These are phyloP conservation scores for Hericium coralloides DNA, from an alignment of 768 basidiomycete species.

Conservation along the genomic window DNA sequence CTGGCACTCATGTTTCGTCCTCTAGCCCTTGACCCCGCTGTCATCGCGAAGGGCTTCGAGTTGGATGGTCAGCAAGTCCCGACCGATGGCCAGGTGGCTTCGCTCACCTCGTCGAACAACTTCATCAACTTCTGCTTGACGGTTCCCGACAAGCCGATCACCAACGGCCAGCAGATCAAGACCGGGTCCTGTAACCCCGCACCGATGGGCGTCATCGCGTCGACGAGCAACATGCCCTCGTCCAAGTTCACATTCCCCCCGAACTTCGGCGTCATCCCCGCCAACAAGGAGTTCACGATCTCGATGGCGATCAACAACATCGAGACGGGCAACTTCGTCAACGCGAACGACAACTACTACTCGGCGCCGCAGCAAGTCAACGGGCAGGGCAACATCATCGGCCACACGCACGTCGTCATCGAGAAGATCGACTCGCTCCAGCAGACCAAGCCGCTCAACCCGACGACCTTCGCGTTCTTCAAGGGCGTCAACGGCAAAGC, in stretches of 20 bases:
- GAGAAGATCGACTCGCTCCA: constrained; percentile 39
- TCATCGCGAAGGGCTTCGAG: constrained; percentile 47
- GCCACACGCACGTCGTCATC: constrained; percentile 59
- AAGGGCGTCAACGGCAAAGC: constrained; percentile 40
- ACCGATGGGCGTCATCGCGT: constrained; percentile 51
- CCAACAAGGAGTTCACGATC: constrained; percentile 45
- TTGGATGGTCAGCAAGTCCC: constrained; percentile 35
- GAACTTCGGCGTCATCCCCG: constrained; percentile 37
- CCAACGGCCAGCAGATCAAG: constrained; percentile 46
- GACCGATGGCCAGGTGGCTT: constrained; percentile 40
- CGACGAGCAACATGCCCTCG: constrained; percentile 41
- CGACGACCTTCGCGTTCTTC: constrained; percentile 51
- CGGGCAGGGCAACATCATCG: constrained; percentile 41
- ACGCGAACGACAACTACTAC: constrained; percentile 41
- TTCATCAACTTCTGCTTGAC: constrained; percentile 63
- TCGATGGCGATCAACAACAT: constrained; percentile 35
- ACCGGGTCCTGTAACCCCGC: constrained; percentile 51
- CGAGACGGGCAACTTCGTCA: constrained; percentile 49
- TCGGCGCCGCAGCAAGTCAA: constrained; percentile 46
- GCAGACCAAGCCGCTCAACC: constrained; percentile 40
- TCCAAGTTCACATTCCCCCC: constrained; percentile 41
- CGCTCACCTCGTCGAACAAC: constrained; percentile 59
- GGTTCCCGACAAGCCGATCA: constrained; percentile 39
- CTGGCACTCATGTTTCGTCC: neutral
- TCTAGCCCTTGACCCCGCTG: constrained; percentile 32